A percentile compares a stretch with the other conserved stretches of the same genome.
These are phyloP conservation scores for Heliamphora pulchella DNA, from an alignment of 179 eudicot genomes.

Conservation along the genomic window DNA sequence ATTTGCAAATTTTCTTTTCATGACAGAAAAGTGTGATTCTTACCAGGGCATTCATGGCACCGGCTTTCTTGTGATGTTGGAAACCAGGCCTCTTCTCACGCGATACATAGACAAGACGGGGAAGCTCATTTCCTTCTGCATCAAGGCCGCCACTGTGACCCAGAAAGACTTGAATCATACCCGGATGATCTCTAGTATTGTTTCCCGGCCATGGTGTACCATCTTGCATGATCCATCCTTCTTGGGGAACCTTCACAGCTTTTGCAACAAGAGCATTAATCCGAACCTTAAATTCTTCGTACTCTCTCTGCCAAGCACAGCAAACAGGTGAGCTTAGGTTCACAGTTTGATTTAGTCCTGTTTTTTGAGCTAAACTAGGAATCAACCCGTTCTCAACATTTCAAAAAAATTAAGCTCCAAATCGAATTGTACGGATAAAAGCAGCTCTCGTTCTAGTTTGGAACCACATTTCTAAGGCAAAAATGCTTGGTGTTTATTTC, in stretches of 20 bases:
- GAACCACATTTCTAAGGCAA: too few relatives aligned
- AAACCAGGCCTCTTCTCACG: constrained; percentile 96
- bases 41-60: constrained; percentile 98
- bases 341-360: too few relatives aligned
- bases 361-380: too few relatives aligned
- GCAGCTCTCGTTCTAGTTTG: too few relatives aligned
- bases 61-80: constrained; percentile 95
- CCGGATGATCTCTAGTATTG: constrained; percentile 88
- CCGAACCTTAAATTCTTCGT: constrained; percentile 86
- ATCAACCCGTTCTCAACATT: too few relatives aligned
- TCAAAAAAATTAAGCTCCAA: too few relatives aligned
- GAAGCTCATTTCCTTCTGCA: constrained; percentile 85
- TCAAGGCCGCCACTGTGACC: constrained; percentile 91
- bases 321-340: not conserved
- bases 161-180: constrained; percentile 89
- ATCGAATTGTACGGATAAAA: too few relatives aligned
- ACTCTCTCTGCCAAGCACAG: constrained; percentile 59
- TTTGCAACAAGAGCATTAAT: constrained; percentile 82
- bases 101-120: constrained; percentile 88
- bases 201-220: constrained; percentile 98
- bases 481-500: too few relatives aligned
- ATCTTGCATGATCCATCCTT: constrained; percentile 97
- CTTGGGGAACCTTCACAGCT: constrained; percentile 70
- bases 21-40: constrained; percentile 15
- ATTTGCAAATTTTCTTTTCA: not conserved